Evolutionary conservation across 1,284 basidiomycete species (phyloP).

Genomic region (Trametes sp.): DNA sequence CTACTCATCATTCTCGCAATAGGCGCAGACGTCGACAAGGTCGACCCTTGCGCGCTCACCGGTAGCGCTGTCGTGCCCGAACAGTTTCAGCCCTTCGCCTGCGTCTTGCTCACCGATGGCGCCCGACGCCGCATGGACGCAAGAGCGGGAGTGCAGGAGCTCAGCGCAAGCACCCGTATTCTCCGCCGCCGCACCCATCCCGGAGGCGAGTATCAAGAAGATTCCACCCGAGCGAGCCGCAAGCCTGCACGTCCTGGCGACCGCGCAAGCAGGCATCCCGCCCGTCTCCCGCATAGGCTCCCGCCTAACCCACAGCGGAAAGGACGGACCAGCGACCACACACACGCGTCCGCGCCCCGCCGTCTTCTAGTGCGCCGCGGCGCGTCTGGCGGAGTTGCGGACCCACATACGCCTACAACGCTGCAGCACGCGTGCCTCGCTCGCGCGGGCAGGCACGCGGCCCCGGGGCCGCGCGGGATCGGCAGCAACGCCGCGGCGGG

Average conservation of each 20-base stretch:
- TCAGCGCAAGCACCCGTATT: background rate
- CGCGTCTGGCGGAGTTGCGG: constrained; percentile 7
- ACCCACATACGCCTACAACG: constrained; percentile 17
- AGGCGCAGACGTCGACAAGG: background rate
- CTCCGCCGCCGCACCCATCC: background rate
- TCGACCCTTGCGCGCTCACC: background rate
- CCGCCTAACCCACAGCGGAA: background rate
- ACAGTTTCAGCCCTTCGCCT: background rate
- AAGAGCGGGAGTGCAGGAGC: too few species aligned
- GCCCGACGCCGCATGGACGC: background rate
- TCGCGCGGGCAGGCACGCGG: background rate
- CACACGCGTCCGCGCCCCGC: background rate
- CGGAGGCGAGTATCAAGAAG: background rate
- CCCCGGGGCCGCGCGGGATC: too few species aligned
- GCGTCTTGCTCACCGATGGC: background rate
- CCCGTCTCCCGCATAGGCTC: background rate
- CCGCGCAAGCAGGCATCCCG: background rate
- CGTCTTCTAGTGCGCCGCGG: background rate
- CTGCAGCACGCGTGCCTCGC: background rate
- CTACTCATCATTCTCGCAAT: background rate
- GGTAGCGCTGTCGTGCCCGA: background rate
- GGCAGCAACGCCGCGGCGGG: too few species aligned
- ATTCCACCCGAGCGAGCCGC: background rate
- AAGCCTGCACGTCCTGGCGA: background rate
- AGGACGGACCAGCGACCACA: background rate